Base-by-base conservation (phyloP, 768 basidiomycete species). In the Tephrocybe sp. region DNA sequence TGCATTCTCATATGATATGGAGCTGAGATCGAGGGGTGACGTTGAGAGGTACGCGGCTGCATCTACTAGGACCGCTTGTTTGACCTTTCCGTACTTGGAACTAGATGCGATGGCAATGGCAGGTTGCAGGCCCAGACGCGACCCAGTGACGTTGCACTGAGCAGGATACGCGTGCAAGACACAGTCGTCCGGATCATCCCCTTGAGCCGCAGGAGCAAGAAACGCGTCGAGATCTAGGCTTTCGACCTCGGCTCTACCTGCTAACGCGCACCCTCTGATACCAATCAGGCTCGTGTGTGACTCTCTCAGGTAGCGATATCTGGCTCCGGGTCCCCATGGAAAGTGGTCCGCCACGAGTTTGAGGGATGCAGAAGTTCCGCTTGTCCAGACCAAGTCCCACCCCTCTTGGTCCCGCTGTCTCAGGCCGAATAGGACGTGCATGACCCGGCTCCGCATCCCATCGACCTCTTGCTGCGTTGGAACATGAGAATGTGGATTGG, bases 341-440 rank as follows among this genome's bases (percentile, higher is more conserved):
- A 56, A 56, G 22, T 41, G 47, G 11, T 56, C 51, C 2, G 47
- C 55, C 5, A 56, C 39, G 16, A 56, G 42, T 36, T 52, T 49
- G 1, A 56, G 35, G 5, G 55, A 56, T 21, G 51, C 51, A 22
- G 55, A 26, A 1, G 55, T 42, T 12, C 55, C 55, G 19, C 55
- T 56, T 26, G 55, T 56, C 55, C 55, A 56, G 15, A 56, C 36
- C 34, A 56, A 38, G 15, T 56, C 55, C 55, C 55, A 56, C 9
- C 44, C 32, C 18, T 52, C 51, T 19, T 52, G 55, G 13, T 49
- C 47, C n/a, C 39, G 31, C 15, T 50, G 51, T 21, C 28, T 37
- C 30, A 56, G 19, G 25, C 47, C 22, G 25, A 56, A 56, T 9
- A 52, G 48, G 30, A 47, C 40, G 5, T 47, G 38, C 55, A 56